phyloP scores from a whole-genome alignment of 1,139 yeast species.

The Pichia sp. region DNA sequence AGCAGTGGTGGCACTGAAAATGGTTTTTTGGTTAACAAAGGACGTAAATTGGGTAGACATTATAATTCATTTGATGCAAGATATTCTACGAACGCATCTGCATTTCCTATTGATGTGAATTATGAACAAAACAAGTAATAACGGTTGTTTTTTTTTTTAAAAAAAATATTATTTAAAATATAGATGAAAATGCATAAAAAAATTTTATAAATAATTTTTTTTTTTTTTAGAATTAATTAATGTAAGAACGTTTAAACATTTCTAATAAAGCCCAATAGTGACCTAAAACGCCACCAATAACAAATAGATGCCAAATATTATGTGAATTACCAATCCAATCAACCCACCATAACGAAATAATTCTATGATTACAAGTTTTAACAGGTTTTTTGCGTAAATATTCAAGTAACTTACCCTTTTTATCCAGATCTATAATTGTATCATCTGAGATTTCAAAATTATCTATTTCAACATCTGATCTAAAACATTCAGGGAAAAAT shows the following conservation, averaged over 20 bases:
- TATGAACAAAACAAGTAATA: neutral
- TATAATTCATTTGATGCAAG: constrained; percentile 10
- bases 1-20: neutral
- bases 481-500: constrained; percentile 83
- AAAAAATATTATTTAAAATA: too few species aligned
- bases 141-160: too few species aligned
- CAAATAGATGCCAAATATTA: constrained; percentile 90
- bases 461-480: constrained; percentile 54
- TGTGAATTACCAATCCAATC: constrained; percentile 74
- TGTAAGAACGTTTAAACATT: constrained; percentile 42
- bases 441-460: constrained; percentile 37
- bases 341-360: constrained; percentile 77
- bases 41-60: neutral
- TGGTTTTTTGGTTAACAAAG: neutral
- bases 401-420: constrained; percentile 35
- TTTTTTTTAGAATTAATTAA: neutral
- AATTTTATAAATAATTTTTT: too few species aligned
- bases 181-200: too few species aligned
- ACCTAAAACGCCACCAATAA: constrained; percentile 77
- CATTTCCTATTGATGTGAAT: constrained; percentile 12
- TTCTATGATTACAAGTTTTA: constrained; percentile 38
- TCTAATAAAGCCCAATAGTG: constrained; percentile 74
- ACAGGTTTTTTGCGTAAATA: constrained; percentile 53
- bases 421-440: constrained; percentile 36
- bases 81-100: constrained; percentile 13